Conservation (phyloP, 768 basidiomycete genomes). For the Russula emetica region DNA sequence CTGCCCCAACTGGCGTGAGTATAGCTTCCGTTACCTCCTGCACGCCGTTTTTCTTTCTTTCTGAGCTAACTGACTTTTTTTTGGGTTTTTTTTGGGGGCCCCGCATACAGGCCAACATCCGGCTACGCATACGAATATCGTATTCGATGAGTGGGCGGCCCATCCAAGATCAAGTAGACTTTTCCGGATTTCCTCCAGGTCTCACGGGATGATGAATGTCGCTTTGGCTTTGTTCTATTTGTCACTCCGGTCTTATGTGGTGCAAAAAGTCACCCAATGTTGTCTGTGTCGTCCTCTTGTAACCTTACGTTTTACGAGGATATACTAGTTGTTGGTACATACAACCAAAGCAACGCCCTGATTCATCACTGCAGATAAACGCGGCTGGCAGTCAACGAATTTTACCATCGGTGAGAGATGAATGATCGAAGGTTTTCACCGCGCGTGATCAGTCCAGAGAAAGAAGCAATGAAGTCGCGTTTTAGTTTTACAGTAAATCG, state of each 20-base stretch:
- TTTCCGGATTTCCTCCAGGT: constrained; percentile 79
- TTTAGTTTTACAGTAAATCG: constrained; percentile 14
- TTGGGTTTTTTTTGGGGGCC: not conserved
- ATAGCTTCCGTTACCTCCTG: not conserved
- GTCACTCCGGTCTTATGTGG: no score
- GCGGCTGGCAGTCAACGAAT: not conserved
- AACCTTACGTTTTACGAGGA: constrained; percentile 1
- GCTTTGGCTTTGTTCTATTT: not conserved
- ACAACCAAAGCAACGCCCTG: not conserved
- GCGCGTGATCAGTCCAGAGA: not conserved
- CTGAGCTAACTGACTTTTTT: not conserved
- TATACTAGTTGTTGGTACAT: constrained; percentile 2
- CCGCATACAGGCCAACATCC: constrained; percentile 61
- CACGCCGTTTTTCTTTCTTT: not conserved
- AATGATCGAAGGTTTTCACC: not conserved
- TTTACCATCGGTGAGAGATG: not conserved
- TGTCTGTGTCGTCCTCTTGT: not conserved
- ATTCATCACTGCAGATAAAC: not conserved
- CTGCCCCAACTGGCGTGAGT: constrained; percentile 83
- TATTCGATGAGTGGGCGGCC: constrained; percentile 65
- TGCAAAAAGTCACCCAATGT: not conserved
- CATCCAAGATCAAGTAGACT: constrained; percentile 92
- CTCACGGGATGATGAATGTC: constrained; percentile 46
- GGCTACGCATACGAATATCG: constrained; percentile 80
- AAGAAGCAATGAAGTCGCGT: not conserved